phyloP scores from a whole-genome alignment of 2,329 filamentous ascomycete genomes.

The Colletotrichum orchidophilum region DNA sequence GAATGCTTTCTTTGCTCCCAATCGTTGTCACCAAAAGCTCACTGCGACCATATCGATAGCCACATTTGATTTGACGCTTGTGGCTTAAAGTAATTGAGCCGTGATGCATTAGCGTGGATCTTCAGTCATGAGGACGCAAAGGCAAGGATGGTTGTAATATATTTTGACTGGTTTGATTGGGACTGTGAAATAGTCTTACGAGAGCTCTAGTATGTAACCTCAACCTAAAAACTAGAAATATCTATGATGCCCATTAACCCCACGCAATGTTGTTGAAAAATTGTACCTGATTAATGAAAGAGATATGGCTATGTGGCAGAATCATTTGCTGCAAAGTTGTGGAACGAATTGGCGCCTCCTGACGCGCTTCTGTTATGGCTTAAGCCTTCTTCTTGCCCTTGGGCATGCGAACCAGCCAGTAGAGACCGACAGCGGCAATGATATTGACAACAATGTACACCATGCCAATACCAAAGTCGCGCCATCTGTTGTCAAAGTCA shows the following conservation, averaged over 20 bases:
- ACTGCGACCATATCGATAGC: no score
- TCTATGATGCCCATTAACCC: neutral
- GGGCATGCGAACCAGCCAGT: conserved; percentile 53
- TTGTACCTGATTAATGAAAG: neutral
- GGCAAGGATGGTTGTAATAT: neutral
- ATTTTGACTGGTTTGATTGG: neutral
- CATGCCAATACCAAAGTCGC: conserved; percentile 65
- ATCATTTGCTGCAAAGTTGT: neutral
- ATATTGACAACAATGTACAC: conserved; percentile 61
- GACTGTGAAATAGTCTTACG: neutral
- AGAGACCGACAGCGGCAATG: conserved; percentile 55
- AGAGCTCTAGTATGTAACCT: neutral
- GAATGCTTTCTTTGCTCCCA: neutral
- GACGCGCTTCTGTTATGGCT: neutral
- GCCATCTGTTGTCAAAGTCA: conserved; percentile 59
- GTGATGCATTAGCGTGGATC: neutral
- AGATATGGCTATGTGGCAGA: neutral
- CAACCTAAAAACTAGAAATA: neutral
- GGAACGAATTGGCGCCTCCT: neutral
- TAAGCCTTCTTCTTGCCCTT: conserved; percentile 35
- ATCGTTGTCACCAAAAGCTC: neutral
- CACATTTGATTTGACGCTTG: no score
- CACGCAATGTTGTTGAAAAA: neutral
- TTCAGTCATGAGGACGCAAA: neutral
- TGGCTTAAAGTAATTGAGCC: no score